Conservation (phyloP, 768 basidiomycete genomes). For the Clitopilus hobsonii region DNA sequence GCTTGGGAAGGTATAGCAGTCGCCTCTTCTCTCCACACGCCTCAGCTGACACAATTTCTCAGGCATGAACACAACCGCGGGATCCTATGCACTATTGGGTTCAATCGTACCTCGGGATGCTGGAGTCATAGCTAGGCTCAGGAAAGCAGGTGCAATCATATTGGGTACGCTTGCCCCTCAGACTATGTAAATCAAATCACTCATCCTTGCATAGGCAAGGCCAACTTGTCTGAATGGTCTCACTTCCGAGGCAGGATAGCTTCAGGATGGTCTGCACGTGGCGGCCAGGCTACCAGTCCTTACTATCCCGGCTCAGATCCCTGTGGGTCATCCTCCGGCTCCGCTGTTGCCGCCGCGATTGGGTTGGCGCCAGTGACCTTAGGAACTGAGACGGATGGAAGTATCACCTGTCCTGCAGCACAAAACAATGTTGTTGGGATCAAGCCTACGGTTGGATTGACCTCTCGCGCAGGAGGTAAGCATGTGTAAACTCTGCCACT, state of each 20-base stretch:
- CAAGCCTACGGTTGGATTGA: constrained; percentile 56
- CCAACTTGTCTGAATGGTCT: constrained; percentile 52
- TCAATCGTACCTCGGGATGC: constrained; percentile 43
- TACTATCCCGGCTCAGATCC: constrained; percentile 50
- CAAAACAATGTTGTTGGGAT: constrained; percentile 55
- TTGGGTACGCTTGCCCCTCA: constrained; percentile 23
- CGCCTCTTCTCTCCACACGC: not conserved
- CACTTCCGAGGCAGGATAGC: constrained; percentile 43
- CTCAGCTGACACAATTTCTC: not conserved
- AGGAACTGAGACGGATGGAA: constrained; percentile 50
- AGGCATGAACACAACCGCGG: constrained; percentile 45
- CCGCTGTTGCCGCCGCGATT: constrained; percentile 47
- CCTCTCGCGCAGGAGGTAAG: constrained; percentile 54
- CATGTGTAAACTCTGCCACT: not conserved
- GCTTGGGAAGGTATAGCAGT: constrained; percentile 33
- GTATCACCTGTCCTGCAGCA: constrained; percentile 48
- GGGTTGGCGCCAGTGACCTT: constrained; percentile 45
- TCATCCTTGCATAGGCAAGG: constrained; percentile 35
- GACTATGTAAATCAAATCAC: not conserved
- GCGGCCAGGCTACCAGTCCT: constrained; percentile 45
- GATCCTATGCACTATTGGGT: constrained; percentile 37
- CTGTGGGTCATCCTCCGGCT: constrained; percentile 56
- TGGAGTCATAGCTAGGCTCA: constrained; percentile 37
- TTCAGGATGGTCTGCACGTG: constrained; percentile 56
- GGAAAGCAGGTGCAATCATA: constrained; percentile 40